A percentile compares a stretch with the other conserved stretches of the same genome.
These are phyloP conservation scores for Calonectria pseudoreteaudii DNA, from an alignment of 2,329 filamentous ascomycete genomes.

Conservation along the genomic window DNA sequence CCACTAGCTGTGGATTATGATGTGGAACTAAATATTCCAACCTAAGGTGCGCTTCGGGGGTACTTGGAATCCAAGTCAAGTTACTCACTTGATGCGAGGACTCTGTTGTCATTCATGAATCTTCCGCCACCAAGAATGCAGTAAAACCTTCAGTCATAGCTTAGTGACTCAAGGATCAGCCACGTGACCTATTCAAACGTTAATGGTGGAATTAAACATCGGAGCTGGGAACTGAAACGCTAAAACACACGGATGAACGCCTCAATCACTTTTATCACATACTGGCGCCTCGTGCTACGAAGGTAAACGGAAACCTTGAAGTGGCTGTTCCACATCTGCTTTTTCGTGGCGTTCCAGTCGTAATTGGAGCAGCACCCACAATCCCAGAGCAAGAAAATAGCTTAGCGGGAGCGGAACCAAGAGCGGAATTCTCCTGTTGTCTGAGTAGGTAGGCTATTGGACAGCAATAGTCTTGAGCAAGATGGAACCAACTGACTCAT, in stretches of 20 bases:
- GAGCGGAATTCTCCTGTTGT: conserved; percentile 8
- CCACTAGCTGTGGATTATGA: background rate
- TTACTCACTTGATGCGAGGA: background rate
- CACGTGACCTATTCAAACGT: background rate
- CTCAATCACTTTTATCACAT: background rate
- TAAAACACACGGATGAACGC: background rate
- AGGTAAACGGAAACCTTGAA: background rate
- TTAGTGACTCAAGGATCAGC: background rate
- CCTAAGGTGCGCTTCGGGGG: rapidly evolving
- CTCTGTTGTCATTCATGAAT: background rate
- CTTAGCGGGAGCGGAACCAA: background rate
- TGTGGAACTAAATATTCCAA: background rate
- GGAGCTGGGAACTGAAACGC: background rate
- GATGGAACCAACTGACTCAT: conserved; percentile 14
- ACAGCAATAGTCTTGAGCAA: background rate
- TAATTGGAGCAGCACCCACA: background rate
- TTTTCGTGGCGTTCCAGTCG: background rate
- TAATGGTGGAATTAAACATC: background rate
- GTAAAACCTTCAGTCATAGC: background rate
- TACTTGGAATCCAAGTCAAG: background rate
- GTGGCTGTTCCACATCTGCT: no score
- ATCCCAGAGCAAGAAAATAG: background rate
- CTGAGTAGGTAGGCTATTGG: no score
- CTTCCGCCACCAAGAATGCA: background rate
- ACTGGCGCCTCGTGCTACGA: background rate